Evolutionary conservation across 225 moss, liverwort and hornwort species (phyloP), one percentile per base, ranked within the genome.

Genomic region (Physcomitrium patens): DNA sequence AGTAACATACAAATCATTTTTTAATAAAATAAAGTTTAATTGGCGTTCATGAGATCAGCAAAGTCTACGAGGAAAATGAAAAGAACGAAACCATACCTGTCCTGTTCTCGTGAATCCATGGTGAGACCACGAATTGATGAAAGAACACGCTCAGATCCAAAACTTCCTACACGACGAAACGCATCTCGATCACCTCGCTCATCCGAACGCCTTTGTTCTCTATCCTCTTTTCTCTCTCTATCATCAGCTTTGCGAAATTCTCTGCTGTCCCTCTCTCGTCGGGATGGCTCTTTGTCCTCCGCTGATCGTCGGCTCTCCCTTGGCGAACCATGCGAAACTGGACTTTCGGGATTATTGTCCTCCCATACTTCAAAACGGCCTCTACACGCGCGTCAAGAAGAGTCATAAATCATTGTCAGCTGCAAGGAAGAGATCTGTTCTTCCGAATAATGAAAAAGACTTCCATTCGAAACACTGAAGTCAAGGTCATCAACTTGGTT

Each of bases 311-410:
- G 65, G 14, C 72, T 73, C 44, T 84, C 84, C 69, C 70, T 84
- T 6, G 80, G 83, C 49, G 82, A 79, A 64, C 70, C 81, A 78
- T 83, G 79, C 83, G 77, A 75, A 58, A 59, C 60, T 60, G 81
- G 70, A 60, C 83, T 82, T 68, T 82, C 90, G 18, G 71, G 15
- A 71, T 90, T 88, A 57, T 65, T 68, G 41, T 82, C 86, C 18
- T 87, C 89, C 72, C 78, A 85, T 12, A 89, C 84, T 78, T 90
- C 88, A 74, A 86, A 90, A 42, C 90, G 78, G 45, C 90, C 82
- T 77, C 91, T 89, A 76, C 79, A 72, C 53, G 68, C 56, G 71
- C 70, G 70, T 46, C 59, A 62, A 60, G 44, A 60, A 69, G 22
- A 66, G 66, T 84, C 66, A 43, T 28, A 22, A 67, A n/a, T 37